Evolutionary conservation across 345 rosid genomes (phyloP).

Genomic region (Adansonia digitata): DNA sequence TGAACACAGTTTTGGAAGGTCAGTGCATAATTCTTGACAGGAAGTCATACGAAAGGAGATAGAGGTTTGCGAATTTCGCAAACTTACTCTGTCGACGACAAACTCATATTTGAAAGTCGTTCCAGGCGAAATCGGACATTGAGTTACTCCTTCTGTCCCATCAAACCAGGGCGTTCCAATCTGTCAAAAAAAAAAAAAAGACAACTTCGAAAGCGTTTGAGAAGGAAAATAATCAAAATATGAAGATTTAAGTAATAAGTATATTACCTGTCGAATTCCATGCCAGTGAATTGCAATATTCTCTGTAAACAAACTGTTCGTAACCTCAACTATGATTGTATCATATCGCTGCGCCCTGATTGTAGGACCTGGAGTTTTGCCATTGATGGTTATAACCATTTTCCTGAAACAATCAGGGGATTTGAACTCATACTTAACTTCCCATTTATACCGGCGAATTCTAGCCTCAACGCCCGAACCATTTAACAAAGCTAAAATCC

Average conservation of each 20-base stretch:
- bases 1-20: background rate
- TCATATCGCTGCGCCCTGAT: constrained; percentile 60
- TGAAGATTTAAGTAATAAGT: background rate
- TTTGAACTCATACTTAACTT: constrained; percentile 57
- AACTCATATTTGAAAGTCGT: constrained; percentile 54
- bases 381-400: constrained; percentile 61
- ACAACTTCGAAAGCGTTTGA: background rate
- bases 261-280: background rate
- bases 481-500: background rate
- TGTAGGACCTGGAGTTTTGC: constrained; percentile 57
- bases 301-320: constrained; percentile 53
- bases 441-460: constrained; percentile 51
- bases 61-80: background rate
- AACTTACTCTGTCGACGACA: constrained; percentile 60
- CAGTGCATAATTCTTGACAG: background rate
- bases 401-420: constrained; percentile 62
- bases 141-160: constrained; percentile 66
- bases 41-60: background rate
- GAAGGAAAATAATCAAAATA: background rate
- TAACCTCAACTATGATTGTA: constrained; percentile 62
- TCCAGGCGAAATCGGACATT: constrained; percentile 69
- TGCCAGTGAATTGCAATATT: constrained; percentile 23
- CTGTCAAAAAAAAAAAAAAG: constrained; percentile 25
- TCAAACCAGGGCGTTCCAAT: constrained; percentile 71
- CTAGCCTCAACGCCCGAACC: constrained; percentile 17